phyloP scores from a whole-genome alignment of 2,329 filamentous ascomycete species.

The Colletotrichum sp. region DNA sequence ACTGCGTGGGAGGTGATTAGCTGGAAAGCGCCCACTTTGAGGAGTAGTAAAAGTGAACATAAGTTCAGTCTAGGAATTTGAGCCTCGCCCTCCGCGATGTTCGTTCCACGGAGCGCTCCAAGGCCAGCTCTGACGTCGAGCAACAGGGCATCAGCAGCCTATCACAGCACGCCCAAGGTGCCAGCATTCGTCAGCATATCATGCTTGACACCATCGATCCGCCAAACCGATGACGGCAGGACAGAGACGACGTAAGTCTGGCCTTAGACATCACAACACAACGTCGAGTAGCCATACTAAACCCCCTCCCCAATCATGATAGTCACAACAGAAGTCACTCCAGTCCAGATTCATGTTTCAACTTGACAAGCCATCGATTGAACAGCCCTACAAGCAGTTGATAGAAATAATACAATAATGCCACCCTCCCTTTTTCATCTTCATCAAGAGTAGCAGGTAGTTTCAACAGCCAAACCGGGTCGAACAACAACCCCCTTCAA shows the following conservation, averaged over 20 bases:
- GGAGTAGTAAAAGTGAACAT: too few relatives aligned
- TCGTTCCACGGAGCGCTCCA: too few relatives aligned
- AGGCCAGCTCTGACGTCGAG: too few relatives aligned
- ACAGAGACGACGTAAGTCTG: rapidly evolving
- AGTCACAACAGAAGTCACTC: neutral
- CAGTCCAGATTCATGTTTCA: neutral
- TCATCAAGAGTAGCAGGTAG: neutral
- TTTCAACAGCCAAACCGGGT: neutral
- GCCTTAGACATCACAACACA: neutral
- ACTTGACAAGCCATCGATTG: constrained; percentile 13
- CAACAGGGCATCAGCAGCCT: too few relatives aligned
- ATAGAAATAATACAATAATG: constrained; percentile 7
- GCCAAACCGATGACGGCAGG: rapidly evolving
- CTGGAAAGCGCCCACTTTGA: too few relatives aligned
- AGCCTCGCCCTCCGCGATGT: too few relatives aligned
- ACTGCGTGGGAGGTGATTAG: too few relatives aligned
- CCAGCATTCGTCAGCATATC: too few relatives aligned
- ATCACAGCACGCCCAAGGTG: too few relatives aligned
- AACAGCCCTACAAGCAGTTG: constrained; percentile 6
- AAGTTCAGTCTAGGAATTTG: too few relatives aligned
- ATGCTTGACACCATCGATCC: neutral
- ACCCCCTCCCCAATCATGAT: neutral
- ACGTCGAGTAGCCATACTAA: neutral
- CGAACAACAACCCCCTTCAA: neutral
- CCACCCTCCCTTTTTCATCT: neutral